Evolutionary conservation across 1,284 basidiomycete species (phyloP).

Genomic region (Ustilago cynodontis): DNA sequence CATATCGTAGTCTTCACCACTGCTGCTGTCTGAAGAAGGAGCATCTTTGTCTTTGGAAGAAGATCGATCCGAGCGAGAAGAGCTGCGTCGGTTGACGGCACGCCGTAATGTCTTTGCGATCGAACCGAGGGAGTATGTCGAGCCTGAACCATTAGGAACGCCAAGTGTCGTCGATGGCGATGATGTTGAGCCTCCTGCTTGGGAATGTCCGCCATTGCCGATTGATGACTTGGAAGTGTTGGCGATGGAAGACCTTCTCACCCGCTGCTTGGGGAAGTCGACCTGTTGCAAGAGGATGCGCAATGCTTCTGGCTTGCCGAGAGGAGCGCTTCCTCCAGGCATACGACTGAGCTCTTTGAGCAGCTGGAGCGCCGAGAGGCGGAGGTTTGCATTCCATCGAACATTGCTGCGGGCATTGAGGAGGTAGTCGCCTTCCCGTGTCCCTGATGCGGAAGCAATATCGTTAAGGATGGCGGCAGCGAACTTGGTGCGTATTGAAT

Average conservation of each 20-base stretch:
- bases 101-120: slow-evolving; percentile 38
- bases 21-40: slow-evolving; percentile 22
- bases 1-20: slow-evolving; percentile 25
- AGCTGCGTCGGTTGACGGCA: slow-evolving; percentile 28
- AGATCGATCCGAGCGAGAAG: slow-evolving; percentile 18
- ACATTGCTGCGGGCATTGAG: slow-evolving; percentile 30
- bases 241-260: slow-evolving; percentile 9
- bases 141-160: slow-evolving; percentile 4
- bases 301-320: slow-evolving; percentile 34
- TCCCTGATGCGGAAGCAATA: slow-evolving; percentile 36
- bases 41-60: slow-evolving; percentile 19
- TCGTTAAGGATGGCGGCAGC: slow-evolving; percentile 39
- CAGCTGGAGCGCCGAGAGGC: slow-evolving; percentile 43
- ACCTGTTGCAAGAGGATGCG: slow-evolving; percentile 48
- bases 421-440: slow-evolving; percentile 31
- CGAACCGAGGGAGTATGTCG: slow-evolving; percentile 19
- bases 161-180: slow-evolving; percentile 4
- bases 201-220: neutral
- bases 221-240: neutral
- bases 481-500: slow-evolving; percentile 47
- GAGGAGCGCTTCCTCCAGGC: slow-evolving; percentile 51
- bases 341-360: slow-evolving; percentile 61
- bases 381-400: slow-evolving; percentile 31
- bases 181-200: slow-evolving; percentile 2
- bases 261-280: slow-evolving; percentile 45